These are phyloP conservation scores for Pichia phayaonensis DNA, from an alignment of 805 yeast genomes.

Conservation along the genomic window DNA sequence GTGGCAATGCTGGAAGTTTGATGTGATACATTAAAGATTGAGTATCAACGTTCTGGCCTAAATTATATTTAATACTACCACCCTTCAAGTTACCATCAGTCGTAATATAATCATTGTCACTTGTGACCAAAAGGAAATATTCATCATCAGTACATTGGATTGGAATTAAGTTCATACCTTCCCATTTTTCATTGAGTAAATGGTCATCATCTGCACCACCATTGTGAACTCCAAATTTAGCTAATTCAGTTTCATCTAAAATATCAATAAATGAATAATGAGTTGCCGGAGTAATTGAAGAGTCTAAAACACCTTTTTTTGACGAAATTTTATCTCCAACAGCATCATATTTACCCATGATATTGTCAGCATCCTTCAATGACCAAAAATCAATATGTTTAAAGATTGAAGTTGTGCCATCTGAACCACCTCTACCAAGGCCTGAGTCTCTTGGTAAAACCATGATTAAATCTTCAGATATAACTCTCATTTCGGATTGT, in stretches of 20 bases:
- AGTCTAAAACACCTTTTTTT: slow-evolving; percentile 18
- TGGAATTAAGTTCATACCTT: slow-evolving; percentile 26
- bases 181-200: slow-evolving; percentile 29
- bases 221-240: slow-evolving; percentile 27
- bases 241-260: slow-evolving; percentile 21
- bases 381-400: slow-evolving; percentile 26
- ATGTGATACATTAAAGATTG: slow-evolving; percentile 26
- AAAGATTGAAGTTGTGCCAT: slow-evolving; percentile 20
- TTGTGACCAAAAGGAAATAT: slow-evolving; percentile 20
- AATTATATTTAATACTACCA: slow-evolving; percentile 22
- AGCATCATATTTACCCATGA: slow-evolving; percentile 24
- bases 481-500: slow-evolving; percentile 25
- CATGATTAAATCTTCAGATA: slow-evolving; percentile 23
- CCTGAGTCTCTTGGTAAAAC: slow-evolving; percentile 26
- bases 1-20: slow-evolving; percentile 21
- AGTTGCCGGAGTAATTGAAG: slow-evolving; percentile 21
- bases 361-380: slow-evolving; percentile 23
- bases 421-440: slow-evolving; percentile 19
- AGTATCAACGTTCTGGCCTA: slow-evolving; percentile 23
- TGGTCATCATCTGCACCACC: slow-evolving; percentile 23
- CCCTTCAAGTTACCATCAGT: slow-evolving; percentile 24
- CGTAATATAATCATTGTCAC: slow-evolving; percentile 28
- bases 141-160: slow-evolving; percentile 26
- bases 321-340: slow-evolving; percentile 22
- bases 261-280: slow-evolving; percentile 22